Conservation (phyloP, 208 protist species). For the Wallacemonas sp. region DNA sequence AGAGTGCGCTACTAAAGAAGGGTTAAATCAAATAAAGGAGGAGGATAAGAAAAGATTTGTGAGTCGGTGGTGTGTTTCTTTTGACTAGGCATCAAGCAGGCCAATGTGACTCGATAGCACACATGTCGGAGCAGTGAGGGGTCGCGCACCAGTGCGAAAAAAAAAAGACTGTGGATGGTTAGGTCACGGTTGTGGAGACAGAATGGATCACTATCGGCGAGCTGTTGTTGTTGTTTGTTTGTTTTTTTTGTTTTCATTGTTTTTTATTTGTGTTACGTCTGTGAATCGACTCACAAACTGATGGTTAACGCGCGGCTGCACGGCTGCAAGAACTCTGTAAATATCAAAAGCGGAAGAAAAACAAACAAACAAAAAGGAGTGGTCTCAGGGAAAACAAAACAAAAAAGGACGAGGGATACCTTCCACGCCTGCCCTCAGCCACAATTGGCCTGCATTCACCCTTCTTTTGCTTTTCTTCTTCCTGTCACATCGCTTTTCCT, state of each 20-base stretch:
- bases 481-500: no score
- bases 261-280: background rate
- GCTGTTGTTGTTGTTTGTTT: background rate
- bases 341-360: background rate
- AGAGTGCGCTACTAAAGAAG: background rate
- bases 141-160: no score
- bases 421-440: no score
- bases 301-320: background rate
- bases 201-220: background rate
- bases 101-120: no score
- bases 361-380: background rate
- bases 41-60: background rate
- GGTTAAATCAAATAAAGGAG: background rate
- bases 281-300: background rate
- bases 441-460: no score
- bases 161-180: no score
- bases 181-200: no score
- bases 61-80: background rate
- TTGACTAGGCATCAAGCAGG: no score
- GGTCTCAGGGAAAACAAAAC: no score
- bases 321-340: background rate
- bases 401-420: no score
- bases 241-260: slow-evolving; percentile 16
- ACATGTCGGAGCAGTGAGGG: no score
- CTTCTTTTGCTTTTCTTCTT: background rate